phyloP scores from a whole-genome alignment of 2,329 filamentous ascomycete species.

The Parastagonospora avenae region DNA sequence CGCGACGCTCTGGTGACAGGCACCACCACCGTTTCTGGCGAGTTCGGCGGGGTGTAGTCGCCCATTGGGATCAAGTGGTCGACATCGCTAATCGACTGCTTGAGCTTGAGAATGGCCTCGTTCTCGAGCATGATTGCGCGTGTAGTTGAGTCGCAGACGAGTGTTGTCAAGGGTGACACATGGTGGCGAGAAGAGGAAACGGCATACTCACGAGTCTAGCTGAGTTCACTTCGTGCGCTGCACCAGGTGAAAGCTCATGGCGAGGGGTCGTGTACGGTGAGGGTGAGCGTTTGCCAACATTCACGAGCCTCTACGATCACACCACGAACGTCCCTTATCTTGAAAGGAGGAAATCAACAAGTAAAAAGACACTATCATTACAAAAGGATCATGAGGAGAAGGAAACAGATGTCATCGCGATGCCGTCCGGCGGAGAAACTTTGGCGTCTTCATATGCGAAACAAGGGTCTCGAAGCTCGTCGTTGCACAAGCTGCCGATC shows the following conservation, averaged over 20 bases:
- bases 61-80: conserved; percentile 21
- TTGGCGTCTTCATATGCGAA: background rate
- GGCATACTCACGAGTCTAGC: conserved; percentile 27
- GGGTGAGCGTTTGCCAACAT: conserved; percentile 21
- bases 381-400: background rate
- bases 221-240: conserved; percentile 16
- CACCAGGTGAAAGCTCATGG: conserved; percentile 34
- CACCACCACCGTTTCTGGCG: conserved; percentile 11
- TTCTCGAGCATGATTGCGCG: conserved; percentile 24
- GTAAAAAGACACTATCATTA: background rate
- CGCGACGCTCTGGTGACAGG: conserved; percentile 16
- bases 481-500: too few relatives aligned
- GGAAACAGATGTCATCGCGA: background rate
- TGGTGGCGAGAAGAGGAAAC: conserved; percentile 11
- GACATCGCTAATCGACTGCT: conserved; percentile 31
- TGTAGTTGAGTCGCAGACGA: background rate
- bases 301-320: conserved; percentile 14
- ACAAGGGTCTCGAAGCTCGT: conserved; percentile 22
- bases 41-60: conserved; percentile 17
- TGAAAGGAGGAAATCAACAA: background rate
- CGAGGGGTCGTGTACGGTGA: conserved; percentile 27
- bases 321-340: background rate
- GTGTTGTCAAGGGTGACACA: conserved; percentile 3
- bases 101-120: conserved; percentile 25
- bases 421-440: conserved; percentile 22